Evolutionary conservation across 108 stramenopile species (phyloP).

Genomic region (Cyclotella distinguenda): DNA sequence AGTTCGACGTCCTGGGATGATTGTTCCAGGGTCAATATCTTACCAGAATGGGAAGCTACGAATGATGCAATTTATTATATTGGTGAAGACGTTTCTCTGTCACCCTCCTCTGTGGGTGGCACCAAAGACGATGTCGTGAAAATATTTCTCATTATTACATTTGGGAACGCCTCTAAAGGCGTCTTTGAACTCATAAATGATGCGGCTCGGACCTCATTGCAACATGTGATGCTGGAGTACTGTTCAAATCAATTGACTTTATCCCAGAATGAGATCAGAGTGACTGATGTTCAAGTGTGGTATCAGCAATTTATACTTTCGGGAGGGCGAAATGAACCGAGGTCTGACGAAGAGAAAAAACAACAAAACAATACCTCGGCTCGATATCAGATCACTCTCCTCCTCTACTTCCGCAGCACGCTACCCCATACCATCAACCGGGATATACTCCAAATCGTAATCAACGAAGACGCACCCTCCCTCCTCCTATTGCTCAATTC

Average conservation of each 20-base stretch:
- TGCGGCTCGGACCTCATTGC: neutral
- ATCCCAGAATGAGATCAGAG: conserved; percentile 3
- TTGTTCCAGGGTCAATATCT: neutral
- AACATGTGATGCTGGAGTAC: neutral
- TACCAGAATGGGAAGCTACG: neutral
- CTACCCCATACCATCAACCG: conserved; percentile 9
- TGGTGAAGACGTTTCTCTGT: neutral
- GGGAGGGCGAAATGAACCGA: neutral
- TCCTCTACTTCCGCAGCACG: neutral
- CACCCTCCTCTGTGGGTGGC: neutral
- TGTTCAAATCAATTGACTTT: conserved; percentile 1
- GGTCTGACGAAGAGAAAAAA: neutral
- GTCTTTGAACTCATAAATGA: neutral
- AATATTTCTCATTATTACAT: conserved; percentile 19
- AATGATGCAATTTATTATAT: neutral
- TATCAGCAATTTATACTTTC: conserved; percentile 3
- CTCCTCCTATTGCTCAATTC: conserved; percentile 8
- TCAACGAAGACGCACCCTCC: neutral
- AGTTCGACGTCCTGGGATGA: neutral
- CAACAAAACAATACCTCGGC: neutral
- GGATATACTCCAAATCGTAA: neutral
- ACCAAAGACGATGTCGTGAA: conserved; percentile 3
- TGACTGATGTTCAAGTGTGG: conserved; percentile 15
- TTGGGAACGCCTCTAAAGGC: conserved; percentile 2
- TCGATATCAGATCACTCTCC: conserved; percentile 2